Percentiles rank a stretch among this genome's conserved stretches.
phyloP scores from a whole-genome alignment of 2,329 filamentous ascomycete genomes.

The Colletotrichum acutatum region DNA sequence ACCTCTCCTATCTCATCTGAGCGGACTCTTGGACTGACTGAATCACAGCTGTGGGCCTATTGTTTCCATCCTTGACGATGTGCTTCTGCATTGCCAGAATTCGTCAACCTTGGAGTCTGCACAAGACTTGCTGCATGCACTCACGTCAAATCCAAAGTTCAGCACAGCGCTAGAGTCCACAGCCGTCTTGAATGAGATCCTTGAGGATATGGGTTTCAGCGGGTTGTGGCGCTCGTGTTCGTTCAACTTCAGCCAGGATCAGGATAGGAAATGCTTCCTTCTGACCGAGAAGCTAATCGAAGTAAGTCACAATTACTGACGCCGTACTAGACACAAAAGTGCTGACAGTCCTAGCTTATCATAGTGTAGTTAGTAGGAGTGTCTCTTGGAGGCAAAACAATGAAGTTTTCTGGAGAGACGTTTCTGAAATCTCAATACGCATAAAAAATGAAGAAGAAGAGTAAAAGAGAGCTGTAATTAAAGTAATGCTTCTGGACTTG shows the following conservation, averaged over 20 bases:
- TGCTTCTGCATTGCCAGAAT: constrained; percentile 73
- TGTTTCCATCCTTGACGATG: constrained; percentile 68
- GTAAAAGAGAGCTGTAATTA: no score
- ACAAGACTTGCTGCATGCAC: constrained; percentile 67
- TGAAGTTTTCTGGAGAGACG: no score
- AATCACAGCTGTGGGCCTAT: constrained; percentile 63
- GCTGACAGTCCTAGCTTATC: constrained; percentile 20
- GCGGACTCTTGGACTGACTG: constrained; percentile 34
- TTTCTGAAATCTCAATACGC: no score
- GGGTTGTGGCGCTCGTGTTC: constrained; percentile 71
- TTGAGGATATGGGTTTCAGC: constrained; percentile 71
- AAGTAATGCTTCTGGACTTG: no score
- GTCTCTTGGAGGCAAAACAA: not conserved
- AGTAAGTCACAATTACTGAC: constrained; percentile 48
- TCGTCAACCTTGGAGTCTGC: constrained; percentile 68
- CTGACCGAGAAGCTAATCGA: constrained; percentile 71
- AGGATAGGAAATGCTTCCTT: constrained; percentile 62
- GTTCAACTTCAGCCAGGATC: constrained; percentile 59
- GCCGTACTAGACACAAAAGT: constrained; percentile 11
- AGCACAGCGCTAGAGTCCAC: constrained; percentile 58
- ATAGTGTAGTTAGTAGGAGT: constrained; percentile 27
- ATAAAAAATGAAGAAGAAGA: no score
- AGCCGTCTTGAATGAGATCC: constrained; percentile 60
- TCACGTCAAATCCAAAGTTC: constrained; percentile 66
- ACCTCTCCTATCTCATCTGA: no score